A percentile compares a stretch with the other conserved stretches of the same genome.
Evolutionary conservation across 192 early-diverging fungal species (phyloP).

Genomic region (Backusella psychrophila): DNA sequence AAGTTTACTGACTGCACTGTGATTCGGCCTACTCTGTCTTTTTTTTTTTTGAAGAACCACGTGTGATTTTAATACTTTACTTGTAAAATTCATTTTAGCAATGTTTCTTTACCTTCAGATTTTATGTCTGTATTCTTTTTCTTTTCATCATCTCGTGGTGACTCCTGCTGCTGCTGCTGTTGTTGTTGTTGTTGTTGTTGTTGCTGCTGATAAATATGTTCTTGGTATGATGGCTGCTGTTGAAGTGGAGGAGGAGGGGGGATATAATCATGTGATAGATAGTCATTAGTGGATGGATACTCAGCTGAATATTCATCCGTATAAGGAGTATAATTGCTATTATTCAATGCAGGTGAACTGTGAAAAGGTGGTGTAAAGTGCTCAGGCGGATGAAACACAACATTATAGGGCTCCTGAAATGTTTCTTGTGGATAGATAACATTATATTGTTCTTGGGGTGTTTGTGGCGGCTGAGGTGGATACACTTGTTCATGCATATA

Average conservation of each 20-base stretch:
- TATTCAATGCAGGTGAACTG: slow-evolving; percentile 3
- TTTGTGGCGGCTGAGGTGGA: not conserved
- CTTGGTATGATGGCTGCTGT: not conserved
- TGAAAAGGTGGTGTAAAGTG: not conserved
- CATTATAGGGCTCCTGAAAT: not conserved
- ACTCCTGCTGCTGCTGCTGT: not conserved
- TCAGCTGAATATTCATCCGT: slow-evolving; percentile 4
- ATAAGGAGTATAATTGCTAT: slow-evolving; percentile 1
- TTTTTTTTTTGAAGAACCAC: not conserved
- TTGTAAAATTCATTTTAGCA: not conserved
- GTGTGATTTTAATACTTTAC: not conserved
- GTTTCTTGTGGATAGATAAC: not conserved
- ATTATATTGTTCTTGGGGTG: not conserved
- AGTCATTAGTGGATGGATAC: not conserved
- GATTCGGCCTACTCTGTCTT: slow-evolving; percentile 31
- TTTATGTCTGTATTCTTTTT: not conserved
- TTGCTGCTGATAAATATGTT: not conserved
- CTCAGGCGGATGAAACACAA: slow-evolving; percentile 1
- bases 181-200: not conserved
- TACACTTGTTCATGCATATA: not conserved
- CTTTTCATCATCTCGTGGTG: not conserved
- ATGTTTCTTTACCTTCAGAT: not conserved
- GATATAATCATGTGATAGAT: not conserved
- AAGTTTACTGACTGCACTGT: slow-evolving; percentile 33
- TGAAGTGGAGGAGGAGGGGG: not conserved